Evolutionary conservation across 352 stramenopile species (phyloP).

Genomic region (Pythium pectinolyticum): DNA sequence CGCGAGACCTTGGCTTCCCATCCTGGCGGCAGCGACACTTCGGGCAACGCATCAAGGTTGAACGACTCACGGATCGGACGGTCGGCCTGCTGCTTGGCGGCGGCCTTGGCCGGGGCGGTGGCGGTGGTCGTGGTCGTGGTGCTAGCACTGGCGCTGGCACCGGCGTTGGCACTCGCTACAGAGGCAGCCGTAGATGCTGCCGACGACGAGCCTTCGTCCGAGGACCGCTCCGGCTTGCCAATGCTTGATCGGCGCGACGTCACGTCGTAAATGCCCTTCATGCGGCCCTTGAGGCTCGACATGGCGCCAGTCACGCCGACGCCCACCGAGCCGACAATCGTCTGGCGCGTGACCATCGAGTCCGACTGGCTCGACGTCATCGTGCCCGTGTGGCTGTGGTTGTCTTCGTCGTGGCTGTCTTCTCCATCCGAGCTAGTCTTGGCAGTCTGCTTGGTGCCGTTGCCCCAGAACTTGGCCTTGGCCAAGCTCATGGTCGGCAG

Average conservation of each 20-base stretch:
- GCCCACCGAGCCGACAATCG: slow-evolving; percentile 77
- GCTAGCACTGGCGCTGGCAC: too few species aligned
- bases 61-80: slow-evolving; percentile 79
- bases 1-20: slow-evolving; percentile 88
- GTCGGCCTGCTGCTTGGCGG: slow-evolving; percentile 35
- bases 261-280: slow-evolving; percentile 77
- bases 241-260: slow-evolving; percentile 54
- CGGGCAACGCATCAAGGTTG: slow-evolving; percentile 79
- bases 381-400: slow-evolving; percentile 30
- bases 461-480: slow-evolving; percentile 75
- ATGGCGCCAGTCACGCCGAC: slow-evolving; percentile 70
- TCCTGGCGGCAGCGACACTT: slow-evolving; percentile 76
- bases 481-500: slow-evolving; percentile 62
- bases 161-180: not conserved
- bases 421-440: slow-evolving; percentile 59
- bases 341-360: slow-evolving; percentile 62
- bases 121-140: too few species aligned
- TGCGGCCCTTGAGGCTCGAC: slow-evolving; percentile 80
- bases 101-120: slow-evolving; percentile 15
- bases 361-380: slow-evolving; percentile 44
- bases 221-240: slow-evolving; percentile 44
- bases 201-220: slow-evolving; percentile 31
- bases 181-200: slow-evolving; percentile 18
- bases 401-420: slow-evolving; percentile 31
- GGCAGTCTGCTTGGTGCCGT: slow-evolving; percentile 31